A percentile compares a stretch with the other conserved stretches of the same genome.
Conservation (phyloP, 208 protist species). For the Trypanosoma cruzi region DNA sequence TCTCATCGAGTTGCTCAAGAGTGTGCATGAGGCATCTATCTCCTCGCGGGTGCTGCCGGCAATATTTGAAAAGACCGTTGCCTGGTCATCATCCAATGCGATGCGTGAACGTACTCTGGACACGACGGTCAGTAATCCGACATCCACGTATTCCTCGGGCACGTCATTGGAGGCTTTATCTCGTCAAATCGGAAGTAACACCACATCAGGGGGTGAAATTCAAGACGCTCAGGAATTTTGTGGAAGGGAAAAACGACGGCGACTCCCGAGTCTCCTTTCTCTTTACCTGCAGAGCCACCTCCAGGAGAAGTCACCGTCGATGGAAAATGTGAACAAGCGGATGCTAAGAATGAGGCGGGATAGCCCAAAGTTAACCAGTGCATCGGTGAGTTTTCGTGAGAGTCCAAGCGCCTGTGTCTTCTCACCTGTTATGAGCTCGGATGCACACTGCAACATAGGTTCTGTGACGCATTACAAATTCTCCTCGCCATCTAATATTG, state of each 20-base stretch:
- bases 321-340: conserved; percentile 10
- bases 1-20: conserved; percentile 12
- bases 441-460: neutral
- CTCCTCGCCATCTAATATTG: conserved; percentile 8
- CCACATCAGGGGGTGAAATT: conserved; percentile 2
- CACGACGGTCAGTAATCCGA: neutral
- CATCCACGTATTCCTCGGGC: neutral
- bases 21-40: conserved; percentile 3
- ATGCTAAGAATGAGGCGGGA: conserved; percentile 7
- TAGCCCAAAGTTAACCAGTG: neutral
- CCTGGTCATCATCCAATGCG: neutral
- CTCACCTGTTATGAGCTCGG: conserved; percentile 1
- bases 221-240: neutral
- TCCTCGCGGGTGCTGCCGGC: neutral
- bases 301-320: neutral
- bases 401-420: neutral
- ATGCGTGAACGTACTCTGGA: neutral
- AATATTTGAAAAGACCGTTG: conserved; percentile 3
- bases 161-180: neutral
- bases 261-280: conserved; percentile 17
- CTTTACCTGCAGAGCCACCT: conserved; percentile 14
- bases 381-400: conserved; percentile 9
- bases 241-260: neutral
- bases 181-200: neutral
- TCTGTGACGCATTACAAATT: neutral